Conservation (phyloP, 768 basidiomycete species). For the Boletus subparvulus region DNA sequence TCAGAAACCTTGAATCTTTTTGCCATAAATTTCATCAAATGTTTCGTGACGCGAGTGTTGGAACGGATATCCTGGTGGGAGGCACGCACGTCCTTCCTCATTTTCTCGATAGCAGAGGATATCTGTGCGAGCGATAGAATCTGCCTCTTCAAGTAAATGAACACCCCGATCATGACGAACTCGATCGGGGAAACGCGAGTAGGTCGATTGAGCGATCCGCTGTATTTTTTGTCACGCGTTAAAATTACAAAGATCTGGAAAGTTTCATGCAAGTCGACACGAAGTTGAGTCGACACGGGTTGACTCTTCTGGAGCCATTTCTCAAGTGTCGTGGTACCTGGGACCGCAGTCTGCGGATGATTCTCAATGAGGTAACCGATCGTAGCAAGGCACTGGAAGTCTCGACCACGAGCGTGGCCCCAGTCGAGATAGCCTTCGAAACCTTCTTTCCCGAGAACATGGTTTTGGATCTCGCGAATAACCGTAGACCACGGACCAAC, state of each 20-base stretch:
- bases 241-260: conserved; percentile 37
- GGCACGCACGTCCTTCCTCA: conserved; percentile 40
- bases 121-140: conserved; percentile 40
- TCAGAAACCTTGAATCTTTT: conserved; percentile 34
- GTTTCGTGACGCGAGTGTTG: conserved; percentile 37
- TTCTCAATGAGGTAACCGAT: conserved; percentile 34
- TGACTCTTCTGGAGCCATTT: conserved; percentile 37
- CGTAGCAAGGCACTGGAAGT: conserved; percentile 46
- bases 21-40: conserved; percentile 33
- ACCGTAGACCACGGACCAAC: conserved; percentile 45
- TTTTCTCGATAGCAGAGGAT: conserved; percentile 40
- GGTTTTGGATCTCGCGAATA: conserved; percentile 41
- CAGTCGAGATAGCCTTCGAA: conserved; percentile 41
- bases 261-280: conserved; percentile 31
- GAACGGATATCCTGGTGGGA: conserved; percentile 41
- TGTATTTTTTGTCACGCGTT: conserved; percentile 33
- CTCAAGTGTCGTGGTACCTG: conserved; percentile 31
- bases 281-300: conserved; percentile 27
- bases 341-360: conserved; percentile 27
- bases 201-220: conserved; percentile 33
- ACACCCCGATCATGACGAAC: conserved; percentile 44
- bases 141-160: conserved; percentile 39
- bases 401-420: conserved; percentile 45
- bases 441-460: conserved; percentile 36
- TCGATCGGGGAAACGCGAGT: conserved; percentile 43